Conservation (phyloP, 805 yeast species). For the Starmerella roubikii region DNA sequence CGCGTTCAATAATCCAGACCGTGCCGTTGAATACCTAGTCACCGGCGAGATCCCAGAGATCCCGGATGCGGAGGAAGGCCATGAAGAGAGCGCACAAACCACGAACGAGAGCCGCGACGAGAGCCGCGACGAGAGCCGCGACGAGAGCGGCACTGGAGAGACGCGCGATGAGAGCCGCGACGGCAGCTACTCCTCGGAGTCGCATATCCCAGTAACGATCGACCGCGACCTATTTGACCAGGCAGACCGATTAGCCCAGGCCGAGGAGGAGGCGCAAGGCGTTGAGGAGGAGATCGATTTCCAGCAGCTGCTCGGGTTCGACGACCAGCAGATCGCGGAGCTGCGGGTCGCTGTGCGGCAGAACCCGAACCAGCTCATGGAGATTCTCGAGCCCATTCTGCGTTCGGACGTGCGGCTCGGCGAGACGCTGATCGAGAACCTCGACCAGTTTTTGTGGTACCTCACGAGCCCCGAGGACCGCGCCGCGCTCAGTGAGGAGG, state of each 20-base stretch:
- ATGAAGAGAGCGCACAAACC: constrained; percentile 9
- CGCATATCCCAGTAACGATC: constrained; percentile 8
- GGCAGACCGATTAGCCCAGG: constrained; percentile 25
- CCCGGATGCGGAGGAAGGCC: constrained; percentile 21
- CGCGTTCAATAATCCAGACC: constrained; percentile 92
- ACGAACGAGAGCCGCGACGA: constrained; percentile 2
- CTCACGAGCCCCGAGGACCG: constrained; percentile 36
- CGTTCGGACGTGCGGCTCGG: constrained; percentile 76
- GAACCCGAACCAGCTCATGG: constrained; percentile 79
- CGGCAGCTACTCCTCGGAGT: neutral
- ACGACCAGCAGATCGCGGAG: constrained; percentile 37
- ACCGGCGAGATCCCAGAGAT: constrained; percentile 70
- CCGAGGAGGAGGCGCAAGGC: constrained; percentile 22
- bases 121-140: neutral
- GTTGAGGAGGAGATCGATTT: constrained; percentile 21
- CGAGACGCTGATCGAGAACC: constrained; percentile 34
- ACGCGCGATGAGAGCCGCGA: neutral
- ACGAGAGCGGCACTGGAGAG: neutral
- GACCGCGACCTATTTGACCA: constrained; percentile 31
- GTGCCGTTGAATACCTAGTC: constrained; percentile 89
- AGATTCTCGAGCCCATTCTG: constrained; percentile 68
- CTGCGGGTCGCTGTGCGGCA: constrained; percentile 68
- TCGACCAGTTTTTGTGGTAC: constrained; percentile 75
- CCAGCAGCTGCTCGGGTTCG: constrained; percentile 29
- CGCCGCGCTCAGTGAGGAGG: neutral